Percentiles rank a stretch among this genome's conserved stretches.
Evolutionary conservation across 2,329 filamentous ascomycete genomes (phyloP).

Genomic region (Hypoxylon rubiginosum): DNA sequence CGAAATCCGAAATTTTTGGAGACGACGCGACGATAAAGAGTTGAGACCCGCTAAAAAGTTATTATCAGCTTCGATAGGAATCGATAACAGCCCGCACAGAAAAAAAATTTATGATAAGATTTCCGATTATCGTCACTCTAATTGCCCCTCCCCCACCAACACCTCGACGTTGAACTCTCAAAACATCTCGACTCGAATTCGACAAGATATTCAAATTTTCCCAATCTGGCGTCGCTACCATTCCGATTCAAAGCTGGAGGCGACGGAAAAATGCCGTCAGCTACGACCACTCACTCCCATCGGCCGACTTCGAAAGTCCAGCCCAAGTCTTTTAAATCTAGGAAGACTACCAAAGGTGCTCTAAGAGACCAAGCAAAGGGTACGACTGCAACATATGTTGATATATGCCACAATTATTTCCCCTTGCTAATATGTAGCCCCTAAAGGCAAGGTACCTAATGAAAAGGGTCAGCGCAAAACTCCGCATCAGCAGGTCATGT

Average conservation of each 20-base stretch:
- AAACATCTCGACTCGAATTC: slow-evolving; percentile 3
- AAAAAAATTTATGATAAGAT: slow-evolving; percentile 38
- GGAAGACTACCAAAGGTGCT: slow-evolving; percentile 88
- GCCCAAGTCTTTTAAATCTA: slow-evolving; percentile 93
- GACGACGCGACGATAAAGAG: slow-evolving; percentile 31
- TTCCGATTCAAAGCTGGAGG: slow-evolving; percentile 89
- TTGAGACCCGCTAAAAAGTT: slow-evolving; percentile 34
- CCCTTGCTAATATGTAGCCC: slow-evolving; percentile 27
- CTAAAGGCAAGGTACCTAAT: slow-evolving; percentile 79
- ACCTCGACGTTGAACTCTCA: slow-evolving; percentile 6
- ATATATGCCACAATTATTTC: slow-evolving; percentile 13
- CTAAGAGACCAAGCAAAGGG: slow-evolving; percentile 89
- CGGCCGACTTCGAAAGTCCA: slow-evolving; percentile 89
- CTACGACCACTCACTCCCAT: slow-evolving; percentile 82
- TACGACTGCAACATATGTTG: slow-evolving; percentile 53
- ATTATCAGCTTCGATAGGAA: slow-evolving; percentile 33
- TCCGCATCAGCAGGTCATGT: slow-evolving; percentile 96
- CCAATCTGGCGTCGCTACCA: slow-evolving; percentile 79
- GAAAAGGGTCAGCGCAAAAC: slow-evolving; percentile 85
- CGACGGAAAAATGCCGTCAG: slow-evolving; percentile 80
- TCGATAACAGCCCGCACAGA: slow-evolving; percentile 35
- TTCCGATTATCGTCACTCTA: slow-evolving; percentile 19
- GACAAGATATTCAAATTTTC: slow-evolving; percentile 8
- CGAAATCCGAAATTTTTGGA: slow-evolving; percentile 40
- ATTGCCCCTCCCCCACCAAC: slow-evolving; percentile 40